Evolutionary conservation across 208 protist genomes (phyloP).

Genomic region (Hexamita inflata): DNA sequence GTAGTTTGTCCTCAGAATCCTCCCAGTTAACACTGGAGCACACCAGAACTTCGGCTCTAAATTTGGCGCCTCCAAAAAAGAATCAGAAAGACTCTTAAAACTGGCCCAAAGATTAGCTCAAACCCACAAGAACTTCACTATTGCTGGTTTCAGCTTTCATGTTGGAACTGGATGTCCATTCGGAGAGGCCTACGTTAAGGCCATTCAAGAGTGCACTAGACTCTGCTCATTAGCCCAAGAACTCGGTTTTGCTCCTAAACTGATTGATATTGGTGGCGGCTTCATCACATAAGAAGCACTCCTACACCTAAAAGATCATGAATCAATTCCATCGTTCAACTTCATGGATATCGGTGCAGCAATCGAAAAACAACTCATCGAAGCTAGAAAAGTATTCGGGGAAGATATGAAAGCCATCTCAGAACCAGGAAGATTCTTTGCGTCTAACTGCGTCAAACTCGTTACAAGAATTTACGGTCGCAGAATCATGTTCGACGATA

Average conservation of each 20-base stretch:
- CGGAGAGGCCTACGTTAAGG: constrained; percentile 47
- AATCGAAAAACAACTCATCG: constrained; percentile 44
- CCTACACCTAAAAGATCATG: neutral
- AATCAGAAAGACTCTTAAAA: constrained; percentile 47
- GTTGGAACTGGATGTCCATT: constrained; percentile 57
- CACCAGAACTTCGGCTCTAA: constrained; percentile 57
- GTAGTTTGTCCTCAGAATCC: constrained; percentile 49
- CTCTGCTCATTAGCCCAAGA: constrained; percentile 51
- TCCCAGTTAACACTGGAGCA: constrained; percentile 56
- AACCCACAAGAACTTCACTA: too few species aligned
- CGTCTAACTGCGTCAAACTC: constrained; percentile 15
- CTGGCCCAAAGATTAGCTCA: constrained; percentile 47
- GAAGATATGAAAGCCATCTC: constrained; percentile 60
- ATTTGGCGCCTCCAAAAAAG: constrained; percentile 54
- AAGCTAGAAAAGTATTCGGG: constrained; percentile 46
- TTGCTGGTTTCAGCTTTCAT: constrained; percentile 65
- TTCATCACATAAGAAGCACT: constrained; percentile 35
- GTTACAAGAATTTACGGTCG: constrained; percentile 4
- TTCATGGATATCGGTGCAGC: constrained; percentile 51
- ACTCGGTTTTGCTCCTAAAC: constrained; percentile 45
- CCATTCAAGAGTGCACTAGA: constrained; percentile 42
- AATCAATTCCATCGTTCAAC: neutral
- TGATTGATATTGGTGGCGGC: constrained; percentile 65
- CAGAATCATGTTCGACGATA: constrained; percentile 31
- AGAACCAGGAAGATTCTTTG: constrained; percentile 63